Evolutionary conservation across 768 basidiomycete genomes (phyloP).

Genomic region (Cystofilobasidium macerans): DNA sequence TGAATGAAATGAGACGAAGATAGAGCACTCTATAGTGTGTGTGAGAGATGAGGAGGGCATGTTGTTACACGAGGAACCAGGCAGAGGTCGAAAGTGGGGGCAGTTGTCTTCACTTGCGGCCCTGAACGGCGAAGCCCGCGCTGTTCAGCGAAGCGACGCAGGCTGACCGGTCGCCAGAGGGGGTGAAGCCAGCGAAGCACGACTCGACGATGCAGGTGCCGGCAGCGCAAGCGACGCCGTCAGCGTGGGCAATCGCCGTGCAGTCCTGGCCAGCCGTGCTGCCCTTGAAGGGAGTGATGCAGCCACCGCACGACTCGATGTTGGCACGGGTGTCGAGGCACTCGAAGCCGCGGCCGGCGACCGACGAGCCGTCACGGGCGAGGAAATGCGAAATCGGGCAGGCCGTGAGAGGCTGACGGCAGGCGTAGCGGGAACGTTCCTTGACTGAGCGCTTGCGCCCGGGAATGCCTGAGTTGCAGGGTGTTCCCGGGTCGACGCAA

Average conservation of each 20-base stretch:
- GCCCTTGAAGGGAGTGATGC: conserved; percentile 22
- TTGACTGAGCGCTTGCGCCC: neutral
- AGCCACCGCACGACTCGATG: conserved; percentile 35
- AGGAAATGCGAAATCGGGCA: conserved; percentile 7
- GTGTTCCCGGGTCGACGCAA: neutral
- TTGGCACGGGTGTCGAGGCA: conserved; percentile 30
- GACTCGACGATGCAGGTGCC: conserved; percentile 14
- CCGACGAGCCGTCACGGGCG: neutral
- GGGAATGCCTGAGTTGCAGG: neutral
- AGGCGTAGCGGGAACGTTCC: conserved; percentile 4
- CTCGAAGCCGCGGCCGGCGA: conserved; percentile 24
- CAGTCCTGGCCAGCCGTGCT: conserved; percentile 11
- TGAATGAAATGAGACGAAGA: too few relatives aligned
- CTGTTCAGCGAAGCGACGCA: neutral
- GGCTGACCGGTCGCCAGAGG: neutral
- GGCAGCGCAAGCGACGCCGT: neutral
- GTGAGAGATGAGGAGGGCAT: neutral
- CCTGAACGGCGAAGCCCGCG: neutral
- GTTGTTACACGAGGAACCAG: neutral
- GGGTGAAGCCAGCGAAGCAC: neutral
- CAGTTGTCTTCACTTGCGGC: neutral
- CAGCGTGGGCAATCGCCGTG: conserved; percentile 17
- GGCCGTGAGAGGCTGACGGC: conserved; percentile 1
- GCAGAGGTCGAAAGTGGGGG: neutral
- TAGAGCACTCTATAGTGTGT: too few relatives aligned